Evolutionary conservation across 2,329 filamentous ascomycete species (phyloP).

Genomic region (Pseudopyricularia cyperi): DNA sequence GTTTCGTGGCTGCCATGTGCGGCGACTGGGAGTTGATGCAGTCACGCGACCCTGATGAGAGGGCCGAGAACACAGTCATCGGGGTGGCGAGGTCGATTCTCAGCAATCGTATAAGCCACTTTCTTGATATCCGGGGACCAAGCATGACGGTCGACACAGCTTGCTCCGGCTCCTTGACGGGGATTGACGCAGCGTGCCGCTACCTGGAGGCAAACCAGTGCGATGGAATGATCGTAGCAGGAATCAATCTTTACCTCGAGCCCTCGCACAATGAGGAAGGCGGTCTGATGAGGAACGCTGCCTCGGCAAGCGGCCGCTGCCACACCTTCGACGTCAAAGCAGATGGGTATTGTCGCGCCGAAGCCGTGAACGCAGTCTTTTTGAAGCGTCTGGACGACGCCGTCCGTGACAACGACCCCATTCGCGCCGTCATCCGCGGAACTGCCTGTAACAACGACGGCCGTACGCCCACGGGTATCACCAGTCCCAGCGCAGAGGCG

Average conservation of each 20-base stretch:
- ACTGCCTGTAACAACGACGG: constrained; percentile 25
- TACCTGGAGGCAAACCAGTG: constrained; percentile 2
- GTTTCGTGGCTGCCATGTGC: constrained; percentile 7
- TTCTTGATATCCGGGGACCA: constrained; percentile 20
- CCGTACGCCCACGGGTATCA: constrained; percentile 15
- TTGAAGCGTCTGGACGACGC: constrained; percentile 30
- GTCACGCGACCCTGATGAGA: not conserved
- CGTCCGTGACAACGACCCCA: constrained; percentile 24
- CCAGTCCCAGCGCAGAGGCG: constrained; percentile 13
- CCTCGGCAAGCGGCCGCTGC: constrained; percentile 8
- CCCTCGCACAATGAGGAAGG: constrained; percentile 3
- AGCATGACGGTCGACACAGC: constrained; percentile 24
- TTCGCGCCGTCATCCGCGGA: constrained; percentile 18
- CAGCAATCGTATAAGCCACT: constrained; percentile 21
- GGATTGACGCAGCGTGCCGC: constrained; percentile 3
- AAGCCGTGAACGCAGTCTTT: constrained; percentile 25
- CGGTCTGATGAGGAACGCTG: constrained; percentile 8
- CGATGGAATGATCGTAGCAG: not conserved
- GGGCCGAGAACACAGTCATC: not conserved
- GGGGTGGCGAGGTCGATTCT: constrained; percentile 8
- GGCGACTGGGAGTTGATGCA: not conserved
- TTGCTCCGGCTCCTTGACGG: constrained; percentile 22
- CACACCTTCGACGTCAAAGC: constrained; percentile 24
- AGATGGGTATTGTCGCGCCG: constrained; percentile 31
- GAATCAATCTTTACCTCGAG: not conserved